Evolutionary conservation across 148 eudicot species (phyloP).

Genomic region (Vaccinium darrowii): DNA sequence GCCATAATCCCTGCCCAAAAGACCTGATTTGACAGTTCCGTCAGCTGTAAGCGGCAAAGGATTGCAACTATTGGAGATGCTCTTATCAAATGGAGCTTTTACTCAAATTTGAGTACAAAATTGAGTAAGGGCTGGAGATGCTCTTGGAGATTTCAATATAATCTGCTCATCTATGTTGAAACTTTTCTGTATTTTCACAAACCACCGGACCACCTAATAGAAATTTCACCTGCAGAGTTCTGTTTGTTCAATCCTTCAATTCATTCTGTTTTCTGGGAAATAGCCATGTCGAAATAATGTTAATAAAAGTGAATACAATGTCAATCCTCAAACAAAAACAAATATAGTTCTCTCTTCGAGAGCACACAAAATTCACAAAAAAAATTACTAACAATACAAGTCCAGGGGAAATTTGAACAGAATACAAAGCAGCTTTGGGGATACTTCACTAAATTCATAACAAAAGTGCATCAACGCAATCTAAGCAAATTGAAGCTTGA

Average conservation of each 20-base stretch:
- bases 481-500: slow-evolving; percentile 7
- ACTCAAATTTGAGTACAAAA: too few relatives aligned
- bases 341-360: not conserved
- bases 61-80: too few relatives aligned
- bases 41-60: too few relatives aligned
- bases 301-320: not conserved
- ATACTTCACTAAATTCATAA: not conserved
- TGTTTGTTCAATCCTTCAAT: not conserved
- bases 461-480: not conserved
- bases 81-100: too few relatives aligned
- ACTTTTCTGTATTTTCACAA: not conserved
- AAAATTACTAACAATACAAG: not conserved
- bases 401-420: not conserved
- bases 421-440: not conserved
- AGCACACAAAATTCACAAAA: slow-evolving; percentile 7
- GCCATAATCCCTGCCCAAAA: not conserved
- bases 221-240: not conserved
- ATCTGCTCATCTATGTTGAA: not conserved
- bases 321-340: slow-evolving; percentile 1
- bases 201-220: not conserved
- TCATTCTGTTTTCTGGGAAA: not conserved
- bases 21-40: too few relatives aligned
- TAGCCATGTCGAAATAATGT: not conserved
- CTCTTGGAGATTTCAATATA: not conserved
- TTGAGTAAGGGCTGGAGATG: too few relatives aligned